Percentiles rank a stretch among this genome's conserved stretches.
phyloP scores from a whole-genome alignment of 345 rosid species.

The Combretum micranthum region DNA sequence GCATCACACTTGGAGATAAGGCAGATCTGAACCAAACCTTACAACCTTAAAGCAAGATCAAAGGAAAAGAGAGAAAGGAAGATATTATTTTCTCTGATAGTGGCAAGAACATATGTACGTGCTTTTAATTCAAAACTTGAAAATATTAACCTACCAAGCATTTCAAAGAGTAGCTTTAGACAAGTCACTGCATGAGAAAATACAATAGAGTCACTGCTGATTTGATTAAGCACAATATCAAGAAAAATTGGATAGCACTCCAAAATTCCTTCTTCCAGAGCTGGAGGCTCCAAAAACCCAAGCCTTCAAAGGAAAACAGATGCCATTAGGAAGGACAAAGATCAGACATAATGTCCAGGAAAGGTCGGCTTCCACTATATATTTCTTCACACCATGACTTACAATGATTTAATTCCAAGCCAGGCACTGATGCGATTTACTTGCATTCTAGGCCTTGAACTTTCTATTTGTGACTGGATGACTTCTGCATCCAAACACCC shows the following conservation, averaged over 20 bases:
- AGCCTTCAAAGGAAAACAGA: slow-evolving; percentile 50
- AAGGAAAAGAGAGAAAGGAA: slow-evolving; percentile 6
- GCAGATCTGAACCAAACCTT: slow-evolving; percentile 97
- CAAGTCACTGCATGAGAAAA: slow-evolving; percentile 86
- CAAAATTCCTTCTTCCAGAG: slow-evolving; percentile 89
- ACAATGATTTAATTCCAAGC: slow-evolving; percentile 96
- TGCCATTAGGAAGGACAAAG: slow-evolving; percentile 12
- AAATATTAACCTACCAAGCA: slow-evolving; percentile 60
- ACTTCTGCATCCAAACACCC: slow-evolving; percentile 79
- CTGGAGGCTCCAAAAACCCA: slow-evolving; percentile 89
- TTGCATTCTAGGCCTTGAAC: slow-evolving; percentile 59
- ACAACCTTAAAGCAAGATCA: slow-evolving; percentile 54
- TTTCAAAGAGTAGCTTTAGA: slow-evolving; percentile 82
- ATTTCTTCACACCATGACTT: slow-evolving; percentile 9
- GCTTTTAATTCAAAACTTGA: slow-evolving; percentile 5
- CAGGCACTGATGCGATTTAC: slow-evolving; percentile 73
- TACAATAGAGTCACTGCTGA: slow-evolving; percentile 80
- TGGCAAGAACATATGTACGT: neutral
- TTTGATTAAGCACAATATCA: slow-evolving; percentile 85
- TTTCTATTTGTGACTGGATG: slow-evolving; percentile 44
- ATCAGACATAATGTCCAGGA: slow-evolving; percentile 14
- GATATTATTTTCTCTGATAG: too few relatives aligned
- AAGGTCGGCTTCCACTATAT: too few relatives aligned
- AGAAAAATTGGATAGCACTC: slow-evolving; percentile 92
- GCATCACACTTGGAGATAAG: slow-evolving; percentile 92